Evolutionary conservation across 1,284 basidiomycete species (phyloP).

Genomic region (Pterula multifida): DNA sequence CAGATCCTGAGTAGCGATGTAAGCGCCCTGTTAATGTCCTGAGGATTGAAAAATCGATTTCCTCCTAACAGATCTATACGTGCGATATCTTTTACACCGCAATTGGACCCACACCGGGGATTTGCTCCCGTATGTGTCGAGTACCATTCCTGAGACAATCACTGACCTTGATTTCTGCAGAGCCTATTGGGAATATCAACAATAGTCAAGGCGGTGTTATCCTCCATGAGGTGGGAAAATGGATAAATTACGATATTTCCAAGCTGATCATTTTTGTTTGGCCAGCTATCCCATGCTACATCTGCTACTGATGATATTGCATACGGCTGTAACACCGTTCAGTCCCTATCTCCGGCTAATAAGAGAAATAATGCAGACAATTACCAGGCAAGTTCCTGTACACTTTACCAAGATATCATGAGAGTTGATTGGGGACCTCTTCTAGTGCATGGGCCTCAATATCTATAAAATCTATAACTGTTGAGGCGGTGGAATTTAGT

Average conservation of each 20-base stretch:
- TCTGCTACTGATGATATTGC: not conserved
- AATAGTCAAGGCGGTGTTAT: not conserved
- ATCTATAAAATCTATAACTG: not conserved
- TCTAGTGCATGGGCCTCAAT: not conserved
- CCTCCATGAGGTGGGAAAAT: constrained; percentile 6
- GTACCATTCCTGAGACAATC: not conserved
- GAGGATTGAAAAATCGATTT: not conserved
- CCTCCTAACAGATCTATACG: not conserved
- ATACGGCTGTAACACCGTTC: not conserved
- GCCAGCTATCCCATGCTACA: not conserved
- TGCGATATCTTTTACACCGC: not conserved
- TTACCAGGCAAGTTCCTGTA: constrained; percentile 12
- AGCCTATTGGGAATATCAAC: not conserved
- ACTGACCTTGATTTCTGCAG: not conserved
- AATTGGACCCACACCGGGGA: not conserved
- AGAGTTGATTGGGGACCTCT: not conserved
- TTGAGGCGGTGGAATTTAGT: too few species aligned
- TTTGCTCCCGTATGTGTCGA: not conserved
- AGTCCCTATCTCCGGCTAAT: not conserved
- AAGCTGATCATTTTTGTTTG: not conserved
- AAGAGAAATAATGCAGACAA: constrained; percentile 2
- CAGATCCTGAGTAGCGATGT: not conserved
- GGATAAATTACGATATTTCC: not conserved
- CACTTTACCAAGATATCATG: not conserved
- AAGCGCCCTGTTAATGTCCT: not conserved